A percentile compares a stretch with the other conserved stretches of the same genome.
Evolutionary conservation across 1,284 basidiomycete species (phyloP).

Genomic region (Ganoderma sinense): DNA sequence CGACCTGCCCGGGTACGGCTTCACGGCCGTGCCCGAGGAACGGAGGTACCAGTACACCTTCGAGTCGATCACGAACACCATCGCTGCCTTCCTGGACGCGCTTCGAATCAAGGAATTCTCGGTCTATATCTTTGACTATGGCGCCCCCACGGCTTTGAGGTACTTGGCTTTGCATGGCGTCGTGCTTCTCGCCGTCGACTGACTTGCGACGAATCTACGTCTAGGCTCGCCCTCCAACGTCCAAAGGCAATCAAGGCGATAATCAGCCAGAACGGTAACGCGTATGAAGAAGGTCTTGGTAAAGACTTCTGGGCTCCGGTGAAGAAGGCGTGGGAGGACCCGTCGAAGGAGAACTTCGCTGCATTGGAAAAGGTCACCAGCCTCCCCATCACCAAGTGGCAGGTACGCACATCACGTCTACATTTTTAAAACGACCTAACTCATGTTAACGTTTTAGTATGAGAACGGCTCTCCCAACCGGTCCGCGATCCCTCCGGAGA

Average conservation of each 20-base stretch:
- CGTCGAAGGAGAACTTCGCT: constrained; percentile 37
- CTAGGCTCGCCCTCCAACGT: constrained; percentile 50
- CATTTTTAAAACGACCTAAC: no score
- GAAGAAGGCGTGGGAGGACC: constrained; percentile 44
- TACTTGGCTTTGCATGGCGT: constrained; percentile 20
- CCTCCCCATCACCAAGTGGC: constrained; percentile 44
- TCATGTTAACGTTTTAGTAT: constrained; percentile 37
- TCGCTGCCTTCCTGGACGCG: constrained; percentile 49
- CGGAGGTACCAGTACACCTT: constrained; percentile 50
- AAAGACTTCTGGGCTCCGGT: constrained; percentile 48
- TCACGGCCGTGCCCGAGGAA: constrained; percentile 48
- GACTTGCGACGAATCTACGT: not conserved
- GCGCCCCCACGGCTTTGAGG: constrained; percentile 50
- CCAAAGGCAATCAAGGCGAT: constrained; percentile 52
- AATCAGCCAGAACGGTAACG: constrained; percentile 58
- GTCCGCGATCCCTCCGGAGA: constrained; percentile 44
- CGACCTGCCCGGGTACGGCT: constrained; percentile 58
- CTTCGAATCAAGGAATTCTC: constrained; percentile 48
- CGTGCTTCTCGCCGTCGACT: not conserved
- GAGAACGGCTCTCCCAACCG: constrained; percentile 44
- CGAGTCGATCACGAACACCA: constrained; percentile 46
- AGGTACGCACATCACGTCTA: constrained; percentile 30
- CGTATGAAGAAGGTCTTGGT: constrained; percentile 53
- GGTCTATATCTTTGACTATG: constrained; percentile 60
- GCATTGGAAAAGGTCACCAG: constrained; percentile 30